These are phyloP conservation scores for Plectosphaerella plurivora DNA, from an alignment of 2,329 filamentous ascomycete genomes.

Conservation along the genomic window DNA sequence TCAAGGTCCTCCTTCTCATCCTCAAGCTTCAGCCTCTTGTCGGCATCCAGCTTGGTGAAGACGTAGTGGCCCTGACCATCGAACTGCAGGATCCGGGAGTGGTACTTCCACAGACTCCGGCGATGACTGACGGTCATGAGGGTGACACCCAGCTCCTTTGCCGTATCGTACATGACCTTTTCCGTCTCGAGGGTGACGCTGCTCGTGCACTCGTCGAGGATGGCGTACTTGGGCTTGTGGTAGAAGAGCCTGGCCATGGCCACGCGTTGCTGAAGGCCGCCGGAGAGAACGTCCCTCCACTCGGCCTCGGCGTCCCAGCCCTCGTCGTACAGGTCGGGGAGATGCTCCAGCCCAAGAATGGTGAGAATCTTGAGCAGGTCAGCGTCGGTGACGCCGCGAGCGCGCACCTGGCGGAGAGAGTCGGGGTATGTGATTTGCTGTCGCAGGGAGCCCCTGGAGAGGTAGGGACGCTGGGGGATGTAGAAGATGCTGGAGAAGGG, in stretches of 20 bases:
- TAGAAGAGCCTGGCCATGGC: constrained; percentile 97
- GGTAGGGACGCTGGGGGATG: constrained; percentile 91
- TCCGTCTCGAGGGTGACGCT: constrained; percentile 94
- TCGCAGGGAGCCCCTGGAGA: constrained; percentile 85
- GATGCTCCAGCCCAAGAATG: constrained; percentile 75
- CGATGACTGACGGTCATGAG: constrained; percentile 96
- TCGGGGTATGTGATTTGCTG: constrained; percentile 98
- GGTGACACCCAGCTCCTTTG: constrained; percentile 85
- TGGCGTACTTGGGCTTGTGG: constrained; percentile 87
- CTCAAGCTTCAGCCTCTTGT: constrained; percentile 77
- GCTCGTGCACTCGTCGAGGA: constrained; percentile 94
- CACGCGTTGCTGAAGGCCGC: constrained; percentile 89
- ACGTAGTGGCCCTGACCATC: constrained; percentile 90
- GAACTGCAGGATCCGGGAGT: constrained; percentile 91
- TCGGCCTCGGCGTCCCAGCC: constrained; percentile 94
- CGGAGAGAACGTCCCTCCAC: constrained; percentile 91
- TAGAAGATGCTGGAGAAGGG: constrained; percentile 95
- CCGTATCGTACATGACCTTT: constrained; percentile 94
- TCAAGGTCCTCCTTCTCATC: constrained; percentile 97
- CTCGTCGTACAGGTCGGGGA: constrained; percentile 70
- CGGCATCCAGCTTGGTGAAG: constrained; percentile 86
- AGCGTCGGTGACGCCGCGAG: constrained; percentile 74
- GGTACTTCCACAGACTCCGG: constrained; percentile 92
- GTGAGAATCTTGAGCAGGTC: constrained; percentile 75
- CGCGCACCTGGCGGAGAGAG: constrained; percentile 78